These are phyloP conservation scores for Microcos paniculata DNA, from an alignment of 345 rosid genomes.

Conservation along the genomic window DNA sequence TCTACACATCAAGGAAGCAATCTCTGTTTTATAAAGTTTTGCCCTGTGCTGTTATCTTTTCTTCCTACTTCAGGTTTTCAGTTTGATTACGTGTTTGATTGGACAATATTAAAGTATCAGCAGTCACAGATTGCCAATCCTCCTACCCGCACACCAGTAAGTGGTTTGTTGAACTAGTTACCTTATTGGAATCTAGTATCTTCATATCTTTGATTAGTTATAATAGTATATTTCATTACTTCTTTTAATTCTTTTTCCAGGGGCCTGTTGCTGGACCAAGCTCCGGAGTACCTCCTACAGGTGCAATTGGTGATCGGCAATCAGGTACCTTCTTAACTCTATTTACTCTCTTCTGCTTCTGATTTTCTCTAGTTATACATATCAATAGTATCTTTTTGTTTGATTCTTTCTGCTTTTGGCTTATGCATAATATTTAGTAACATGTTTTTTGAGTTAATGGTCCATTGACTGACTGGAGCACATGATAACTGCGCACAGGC, in stretches of 20 bases:
- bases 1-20: neutral
- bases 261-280: slow-evolving; percentile 80
- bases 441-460: neutral
- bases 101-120: slow-evolving; percentile 98
- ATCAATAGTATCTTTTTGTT: neutral
- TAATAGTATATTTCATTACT: neutral
- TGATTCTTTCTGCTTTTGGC: neutral
- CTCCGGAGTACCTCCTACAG: slow-evolving; percentile 59
- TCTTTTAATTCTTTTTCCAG: slow-evolving; percentile 29
- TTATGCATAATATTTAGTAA: neutral
- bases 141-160: slow-evolving; percentile 59
- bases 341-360: neutral
- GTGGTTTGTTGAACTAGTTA: slow-evolving; percentile 13
- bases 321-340: slow-evolving; percentile 38
- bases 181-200: neutral
- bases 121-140: slow-evolving; percentile 88
- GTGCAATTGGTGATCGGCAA: slow-evolving; percentile 58
- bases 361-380: neutral
- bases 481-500: neutral
- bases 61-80: slow-evolving; percentile 55
- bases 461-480: neutral
- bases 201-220: neutral
- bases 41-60: neutral
- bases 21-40: neutral
- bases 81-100: slow-evolving; percentile 93